phyloP scores from a whole-genome alignment of 768 basidiomycete genomes.

The Phanerodontia chrysosporium region DNA sequence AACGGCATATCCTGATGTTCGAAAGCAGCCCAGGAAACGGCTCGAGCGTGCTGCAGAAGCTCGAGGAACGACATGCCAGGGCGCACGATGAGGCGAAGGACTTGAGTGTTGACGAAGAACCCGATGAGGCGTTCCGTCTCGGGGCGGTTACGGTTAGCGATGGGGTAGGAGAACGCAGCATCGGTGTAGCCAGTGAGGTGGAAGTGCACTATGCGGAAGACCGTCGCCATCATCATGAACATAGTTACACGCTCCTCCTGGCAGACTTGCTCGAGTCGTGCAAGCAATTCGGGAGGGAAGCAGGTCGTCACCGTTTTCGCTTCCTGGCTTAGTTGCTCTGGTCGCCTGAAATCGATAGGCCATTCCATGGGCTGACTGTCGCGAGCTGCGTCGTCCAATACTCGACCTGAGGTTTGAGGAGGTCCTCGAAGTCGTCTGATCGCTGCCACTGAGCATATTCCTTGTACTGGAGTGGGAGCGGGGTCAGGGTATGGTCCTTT shows the following conservation, averaged over 20 bases:
- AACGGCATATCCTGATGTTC: not conserved
- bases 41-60: not conserved
- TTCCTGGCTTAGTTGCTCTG: not conserved
- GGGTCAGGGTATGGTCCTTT: not conserved
- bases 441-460: not conserved
- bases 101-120: conserved; percentile 6
- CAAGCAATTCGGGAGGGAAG: not conserved
- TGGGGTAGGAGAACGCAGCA: not conserved
- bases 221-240: not conserved
- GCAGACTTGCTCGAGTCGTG: not conserved
- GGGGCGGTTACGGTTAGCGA: not conserved
- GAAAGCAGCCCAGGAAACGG: not conserved
- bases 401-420: not conserved
- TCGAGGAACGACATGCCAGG: not conserved
- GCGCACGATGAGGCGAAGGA: not conserved
- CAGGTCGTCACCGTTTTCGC: not conserved
- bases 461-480: not conserved
- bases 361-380: not conserved
- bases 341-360: not conserved
- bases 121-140: not conserved
- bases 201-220: not conserved
- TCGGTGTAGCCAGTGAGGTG: not conserved
- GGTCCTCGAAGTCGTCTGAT: not conserved
- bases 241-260: not conserved
- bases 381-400: not conserved